Base-by-base conservation (phyloP, 2,329 filamentous ascomycete species). In the Onygenales sp. region DNA sequence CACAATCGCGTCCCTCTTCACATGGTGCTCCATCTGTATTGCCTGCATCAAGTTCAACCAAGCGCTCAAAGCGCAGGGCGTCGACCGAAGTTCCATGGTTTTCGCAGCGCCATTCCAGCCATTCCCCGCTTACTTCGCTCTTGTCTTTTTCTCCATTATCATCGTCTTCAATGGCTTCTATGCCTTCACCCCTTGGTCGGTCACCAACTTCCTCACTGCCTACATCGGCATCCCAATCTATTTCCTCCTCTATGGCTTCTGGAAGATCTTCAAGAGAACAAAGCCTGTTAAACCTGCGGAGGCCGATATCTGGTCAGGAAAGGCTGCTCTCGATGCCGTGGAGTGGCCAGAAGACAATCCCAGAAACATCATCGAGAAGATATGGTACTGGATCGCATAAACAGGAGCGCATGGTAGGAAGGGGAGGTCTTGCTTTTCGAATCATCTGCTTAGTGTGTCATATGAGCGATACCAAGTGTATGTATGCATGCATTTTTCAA, bases 121-220 rank as follows among this genome's bases (percentile, higher is more conserved):
- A 10, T 83, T 82, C 58, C 79, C 76, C 10, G 86, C 86, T 0
- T 84, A 77, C 59, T 68, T 72, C 7, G 79, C 81, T 0, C 72
- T 91, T 5, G 63, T 74, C 56, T 79, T 84, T 73, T 77, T 77
- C 57, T 81, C 77, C 62, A 71, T 83, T 32, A 66, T 86, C 42
- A 84, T 89, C 55, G 70, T 90, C 3, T 73, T 89, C 42, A 89
- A 86, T 3, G 80, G 82, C 39, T 89, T 59, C 56, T 62, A 61
- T 43, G 55, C 59, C 31, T 63, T 65, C 45, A 54, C 50, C 58
- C 11, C 63, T 10, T 6, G 41, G 11, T 78, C 72, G 35, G 58
- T 72, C 35, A 66, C 69, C 21, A 63, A 63, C 52, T 79, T 78
- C 61, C 64, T 79, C 52, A 76, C 74, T 1, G 71, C 73, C 5